Evolutionary conservation across 1,284 basidiomycete genomes (phyloP).

Genomic region (Cutaneotrichosporon mucoides): DNA sequence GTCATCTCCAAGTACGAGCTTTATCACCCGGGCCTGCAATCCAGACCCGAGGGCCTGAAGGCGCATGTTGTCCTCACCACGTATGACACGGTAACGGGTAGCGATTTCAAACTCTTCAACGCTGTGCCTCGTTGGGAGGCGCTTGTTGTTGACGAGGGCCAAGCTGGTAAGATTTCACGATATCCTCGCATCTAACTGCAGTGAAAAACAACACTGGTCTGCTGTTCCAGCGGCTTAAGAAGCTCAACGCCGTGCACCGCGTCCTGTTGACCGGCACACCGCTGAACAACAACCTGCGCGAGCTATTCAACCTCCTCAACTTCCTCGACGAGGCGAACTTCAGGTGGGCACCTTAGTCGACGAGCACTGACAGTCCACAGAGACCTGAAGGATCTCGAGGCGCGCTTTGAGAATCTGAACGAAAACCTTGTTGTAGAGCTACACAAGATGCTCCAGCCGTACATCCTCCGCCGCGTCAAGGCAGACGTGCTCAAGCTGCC

Average conservation of each 20-base stretch:
- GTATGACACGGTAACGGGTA: conserved; percentile 71
- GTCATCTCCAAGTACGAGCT: conserved; percentile 80
- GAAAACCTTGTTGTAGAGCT: conserved; percentile 74
- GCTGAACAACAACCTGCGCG: conserved; percentile 92
- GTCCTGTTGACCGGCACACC: conserved; percentile 97
- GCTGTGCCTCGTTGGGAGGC: conserved; percentile 83
- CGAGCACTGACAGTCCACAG: neutral
- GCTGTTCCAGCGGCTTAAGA: conserved; percentile 76
- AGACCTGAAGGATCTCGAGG: conserved; percentile 66
- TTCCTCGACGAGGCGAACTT: conserved; percentile 74
- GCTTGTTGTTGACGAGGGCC: conserved; percentile 84
- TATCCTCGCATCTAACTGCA: conserved; percentile 32
- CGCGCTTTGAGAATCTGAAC: conserved; percentile 64
- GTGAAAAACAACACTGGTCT: conserved; percentile 73
- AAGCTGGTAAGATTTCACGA: neutral
- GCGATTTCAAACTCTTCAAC: conserved; percentile 75
- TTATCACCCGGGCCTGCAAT: conserved; percentile 55
- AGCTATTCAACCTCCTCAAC: conserved; percentile 91
- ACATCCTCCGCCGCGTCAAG: conserved; percentile 89
- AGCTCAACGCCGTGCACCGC: conserved; percentile 72
- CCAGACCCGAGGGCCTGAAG: conserved; percentile 43
- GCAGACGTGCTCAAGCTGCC: conserved; percentile 87
- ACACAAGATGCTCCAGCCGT: conserved; percentile 72
- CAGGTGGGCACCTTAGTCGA: conserved; percentile 12
- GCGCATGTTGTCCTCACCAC: conserved; percentile 81